phyloP scores from a whole-genome alignment of 257 asterid genomes.

The Salvia hispanica region DNA sequence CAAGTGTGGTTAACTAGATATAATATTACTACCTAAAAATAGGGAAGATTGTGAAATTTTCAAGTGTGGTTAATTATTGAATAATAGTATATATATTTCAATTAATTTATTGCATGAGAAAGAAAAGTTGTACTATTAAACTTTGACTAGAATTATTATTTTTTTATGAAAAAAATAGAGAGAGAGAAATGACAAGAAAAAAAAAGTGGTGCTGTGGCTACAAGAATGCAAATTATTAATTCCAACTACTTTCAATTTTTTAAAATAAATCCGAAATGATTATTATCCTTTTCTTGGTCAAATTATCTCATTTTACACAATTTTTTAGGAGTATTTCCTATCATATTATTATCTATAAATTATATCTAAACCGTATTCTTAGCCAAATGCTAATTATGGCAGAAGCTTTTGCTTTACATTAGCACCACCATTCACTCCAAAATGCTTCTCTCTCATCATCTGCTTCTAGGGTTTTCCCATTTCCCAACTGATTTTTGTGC shows the following conservation, averaged over 20 bases:
- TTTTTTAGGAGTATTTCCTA: no score
- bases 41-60: no score
- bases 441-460: slow-evolving; percentile 21
- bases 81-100: no score
- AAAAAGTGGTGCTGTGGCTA: not conserved
- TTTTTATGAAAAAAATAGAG: not conserved
- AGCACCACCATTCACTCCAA: slow-evolving; percentile 32
- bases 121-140: no score
- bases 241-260: not conserved
- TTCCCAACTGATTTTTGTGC: not conserved
- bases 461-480: slow-evolving; percentile 59
- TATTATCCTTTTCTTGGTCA: not conserved
- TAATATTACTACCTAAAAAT: no score
- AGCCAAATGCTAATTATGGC: slow-evolving; percentile 24
- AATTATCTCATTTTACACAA: no score
- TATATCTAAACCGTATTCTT: not conserved
- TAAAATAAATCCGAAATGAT: not conserved
- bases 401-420: slow-evolving; percentile 39
- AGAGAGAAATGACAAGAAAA: not conserved
- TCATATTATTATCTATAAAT: not conserved
- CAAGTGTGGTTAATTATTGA: no score
- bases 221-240: not conserved
- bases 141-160: no score
- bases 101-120: no score
- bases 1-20: no score